phyloP scores from a whole-genome alignment of 306 rosid species.

The Fagus sylvatica region DNA sequence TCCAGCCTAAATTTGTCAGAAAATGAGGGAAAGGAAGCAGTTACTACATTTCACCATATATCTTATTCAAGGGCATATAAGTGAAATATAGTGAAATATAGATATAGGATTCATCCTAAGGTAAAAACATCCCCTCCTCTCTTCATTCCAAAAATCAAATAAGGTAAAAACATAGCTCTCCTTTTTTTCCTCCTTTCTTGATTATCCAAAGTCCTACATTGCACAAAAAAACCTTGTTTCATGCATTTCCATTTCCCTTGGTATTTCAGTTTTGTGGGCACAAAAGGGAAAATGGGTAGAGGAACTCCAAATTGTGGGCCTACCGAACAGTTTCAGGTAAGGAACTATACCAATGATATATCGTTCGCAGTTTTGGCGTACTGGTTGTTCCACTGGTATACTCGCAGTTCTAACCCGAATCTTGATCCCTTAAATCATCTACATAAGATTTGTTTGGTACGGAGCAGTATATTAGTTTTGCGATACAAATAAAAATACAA shows the following conservation, averaged over 20 bases:
- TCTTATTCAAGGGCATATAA: no score
- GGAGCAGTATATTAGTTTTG: conserved; percentile 7
- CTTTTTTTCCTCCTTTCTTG: neutral
- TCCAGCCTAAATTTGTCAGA: neutral
- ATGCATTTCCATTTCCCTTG: neutral
- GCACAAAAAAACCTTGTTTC: neutral
- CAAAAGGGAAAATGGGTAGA: neutral
- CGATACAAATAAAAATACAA: no score
- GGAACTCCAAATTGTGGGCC: neutral
- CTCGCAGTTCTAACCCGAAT: neutral
- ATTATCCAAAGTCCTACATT: neutral
- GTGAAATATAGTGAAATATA: no score
- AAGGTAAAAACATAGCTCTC: neutral
- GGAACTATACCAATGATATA: neutral
- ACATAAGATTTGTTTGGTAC: conserved; percentile 2
- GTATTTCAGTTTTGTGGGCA: neutral
- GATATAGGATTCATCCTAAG: no score
- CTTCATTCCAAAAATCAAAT: no score
- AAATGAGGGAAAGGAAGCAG: neutral
- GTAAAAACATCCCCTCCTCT: no score
- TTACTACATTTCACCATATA: neutral
- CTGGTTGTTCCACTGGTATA: neutral
- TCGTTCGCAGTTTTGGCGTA: neutral
- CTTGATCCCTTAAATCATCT: neutral
- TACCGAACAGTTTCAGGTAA: neutral